These are phyloP conservation scores for Apiotrichum laibachii DNA, from an alignment of 1,284 basidiomycete species.

Conservation along the genomic window DNA sequence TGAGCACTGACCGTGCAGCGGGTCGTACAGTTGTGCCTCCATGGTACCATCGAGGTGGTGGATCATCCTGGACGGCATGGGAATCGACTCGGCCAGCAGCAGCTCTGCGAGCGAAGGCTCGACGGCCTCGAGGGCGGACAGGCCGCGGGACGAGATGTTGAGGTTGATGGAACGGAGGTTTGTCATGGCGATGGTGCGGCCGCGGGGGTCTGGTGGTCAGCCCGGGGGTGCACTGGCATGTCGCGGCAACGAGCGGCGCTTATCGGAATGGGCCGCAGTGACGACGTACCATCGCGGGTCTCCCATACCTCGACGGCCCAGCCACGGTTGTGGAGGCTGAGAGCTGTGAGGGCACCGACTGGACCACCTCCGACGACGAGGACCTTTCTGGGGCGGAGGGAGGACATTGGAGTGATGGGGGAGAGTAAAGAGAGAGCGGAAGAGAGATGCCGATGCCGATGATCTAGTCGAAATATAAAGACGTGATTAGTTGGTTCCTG, in stretches of 20 bases:
- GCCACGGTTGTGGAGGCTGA: slow-evolving; percentile 79
- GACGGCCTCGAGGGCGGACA: slow-evolving; percentile 78
- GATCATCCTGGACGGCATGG: slow-evolving; percentile 95
- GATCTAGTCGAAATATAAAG: too few relatives aligned
- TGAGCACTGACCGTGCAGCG: slow-evolving; percentile 77
- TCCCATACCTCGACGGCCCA: slow-evolving; percentile 92
- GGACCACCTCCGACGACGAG: slow-evolving; percentile 78
- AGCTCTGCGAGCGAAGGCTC: slow-evolving; percentile 69
- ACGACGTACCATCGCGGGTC: slow-evolving; percentile 64
- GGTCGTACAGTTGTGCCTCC: slow-evolving; percentile 83
- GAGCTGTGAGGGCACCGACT: slow-evolving; percentile 87
- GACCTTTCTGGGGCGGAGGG: slow-evolving; percentile 37
- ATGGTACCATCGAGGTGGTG: slow-evolving; percentile 69
- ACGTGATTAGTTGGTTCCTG: neutral
- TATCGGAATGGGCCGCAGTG: neutral
- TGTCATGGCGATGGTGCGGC: slow-evolving; percentile 35
- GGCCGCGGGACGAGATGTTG: slow-evolving; percentile 88
- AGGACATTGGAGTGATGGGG: neutral
- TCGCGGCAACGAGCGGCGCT: neutral
- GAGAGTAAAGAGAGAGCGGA: neutral
- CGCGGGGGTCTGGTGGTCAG: slow-evolving; percentile 41
- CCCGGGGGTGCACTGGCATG: neutral
- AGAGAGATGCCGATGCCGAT: neutral
- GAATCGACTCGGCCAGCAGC: slow-evolving; percentile 77
- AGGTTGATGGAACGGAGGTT: slow-evolving; percentile 84